Base-by-base conservation (phyloP, 2,329 filamentous ascomycete species). In the Mycogone perniciosa region DNA sequence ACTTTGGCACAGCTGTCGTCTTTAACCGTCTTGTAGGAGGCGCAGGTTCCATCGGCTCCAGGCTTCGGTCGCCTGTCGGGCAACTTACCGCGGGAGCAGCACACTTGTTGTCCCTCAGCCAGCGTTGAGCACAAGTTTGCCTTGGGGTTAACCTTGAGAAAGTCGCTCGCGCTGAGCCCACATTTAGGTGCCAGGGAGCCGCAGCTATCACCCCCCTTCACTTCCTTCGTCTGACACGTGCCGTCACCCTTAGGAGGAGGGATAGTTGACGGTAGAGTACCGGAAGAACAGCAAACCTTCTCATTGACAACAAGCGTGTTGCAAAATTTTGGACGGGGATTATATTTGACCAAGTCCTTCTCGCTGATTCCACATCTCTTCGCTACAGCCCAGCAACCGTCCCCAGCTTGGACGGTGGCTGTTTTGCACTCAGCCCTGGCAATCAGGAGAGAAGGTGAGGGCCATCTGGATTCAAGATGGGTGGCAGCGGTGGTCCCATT, bases 1-100 rank as follows among this genome's bases (percentile, higher is more conserved):
- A 76, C 62, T 1, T 6, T 45, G 13, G 53, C 39, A 57, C 74
- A 77, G 34, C 45, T 62, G 40, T 76, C 72, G 4, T 56, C 57
- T 0, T 47, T 29, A 31, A 59, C 41, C 11, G 68, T 58, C 0
- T 39, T 54, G 49, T 69, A 65, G 4, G 52, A 39, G 3, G 48
- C 46, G 52, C 68, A 72, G 0, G 55, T 55, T 2, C 69, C 68
- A 45, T 67, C 59, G 0, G 51, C 44, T 7, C 60, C 49, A 2
- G 62, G 64, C 53, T 69, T 62, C 2, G 71, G 71, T 5, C 52
- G 37, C 10, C 68, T 50, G 57, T 68, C 63, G 1, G 68, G 69
- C 27, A 69, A 56, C 6, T 52, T 59, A 11, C 69, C 70, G 4
- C 49, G 31, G 0, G 62, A 60, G 51, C 69, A 73, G 56, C 70